Conservation (phyloP, 2,329 filamentous ascomycete species). For the Botrytis cinerea region DNA sequence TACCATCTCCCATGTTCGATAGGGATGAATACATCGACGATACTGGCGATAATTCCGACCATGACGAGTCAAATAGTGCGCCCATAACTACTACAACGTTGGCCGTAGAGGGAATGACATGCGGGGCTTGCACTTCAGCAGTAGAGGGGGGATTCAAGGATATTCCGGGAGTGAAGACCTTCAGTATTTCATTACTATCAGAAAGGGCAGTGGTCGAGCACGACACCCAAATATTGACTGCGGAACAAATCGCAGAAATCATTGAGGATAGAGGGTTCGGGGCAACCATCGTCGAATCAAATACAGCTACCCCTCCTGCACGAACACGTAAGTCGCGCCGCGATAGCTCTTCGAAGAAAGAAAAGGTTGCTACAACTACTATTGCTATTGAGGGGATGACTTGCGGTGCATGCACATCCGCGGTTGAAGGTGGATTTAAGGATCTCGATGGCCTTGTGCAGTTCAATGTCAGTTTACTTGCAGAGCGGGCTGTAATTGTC, state of each 20-base stretch:
- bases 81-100: conserved; percentile 68
- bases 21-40: conserved; percentile 42
- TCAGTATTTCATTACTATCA: conserved; percentile 81
- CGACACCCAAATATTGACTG: conserved; percentile 57
- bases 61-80: conserved; percentile 40
- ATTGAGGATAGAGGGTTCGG: conserved; percentile 77
- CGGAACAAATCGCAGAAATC: conserved; percentile 57
- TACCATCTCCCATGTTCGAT: conserved; percentile 55
- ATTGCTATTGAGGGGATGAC: conserved; percentile 96
- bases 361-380: conserved; percentile 69
- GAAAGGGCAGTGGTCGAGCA: conserved; percentile 86
- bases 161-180: conserved; percentile 69
- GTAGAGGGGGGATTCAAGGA: conserved; percentile 79
- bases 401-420: conserved; percentile 92
- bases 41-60: conserved; percentile 36
- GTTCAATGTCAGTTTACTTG: conserved; percentile 93
- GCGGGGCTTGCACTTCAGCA: conserved; percentile 84
- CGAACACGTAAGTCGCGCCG: conserved; percentile 40
- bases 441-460: conserved; percentile 75
- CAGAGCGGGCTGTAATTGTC: conserved; percentile 85
- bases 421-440: conserved; percentile 81
- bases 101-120: conserved; percentile 86
- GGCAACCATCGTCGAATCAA: conserved; percentile 74
- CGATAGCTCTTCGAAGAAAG: conserved; percentile 33
- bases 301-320: conserved; percentile 46